Conservation (phyloP, 305 asterid genomes). For the Fraxinus baroniana region DNA sequence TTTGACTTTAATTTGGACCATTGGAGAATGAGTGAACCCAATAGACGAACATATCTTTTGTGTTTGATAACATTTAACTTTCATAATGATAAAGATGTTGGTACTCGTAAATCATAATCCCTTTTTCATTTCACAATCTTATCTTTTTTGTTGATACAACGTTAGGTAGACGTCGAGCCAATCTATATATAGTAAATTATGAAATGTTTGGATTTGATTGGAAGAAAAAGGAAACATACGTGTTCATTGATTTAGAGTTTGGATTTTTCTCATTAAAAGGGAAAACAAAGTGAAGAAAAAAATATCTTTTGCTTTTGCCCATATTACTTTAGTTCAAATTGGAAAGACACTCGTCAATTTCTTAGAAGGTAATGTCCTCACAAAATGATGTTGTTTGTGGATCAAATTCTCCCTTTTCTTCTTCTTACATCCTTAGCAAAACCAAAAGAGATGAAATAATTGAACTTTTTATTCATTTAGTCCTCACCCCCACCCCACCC, state of each 20-base stretch:
- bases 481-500: neutral
- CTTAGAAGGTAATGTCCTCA: neutral
- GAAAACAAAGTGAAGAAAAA: neutral
- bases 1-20: neutral
- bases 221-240: neutral
- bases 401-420: neutral
- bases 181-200: neutral
- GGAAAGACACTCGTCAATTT: slow-evolving; percentile 13
- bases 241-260: neutral
- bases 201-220: neutral
- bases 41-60: neutral
- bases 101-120: neutral
- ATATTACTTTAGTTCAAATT: slow-evolving; percentile 9
- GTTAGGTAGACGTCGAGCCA: neutral
- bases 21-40: neutral
- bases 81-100: neutral
- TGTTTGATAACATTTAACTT: neutral
- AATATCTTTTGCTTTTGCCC: slow-evolving; percentile 15
- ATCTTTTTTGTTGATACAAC: neutral
- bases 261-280: neutral
- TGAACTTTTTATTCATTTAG: neutral
- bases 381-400: neutral
- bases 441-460: neutral
- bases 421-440: neutral
- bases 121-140: neutral